phyloP scores from a whole-genome alignment of 805 yeast species.

The Jamesozyma jinghongensis region DNA sequence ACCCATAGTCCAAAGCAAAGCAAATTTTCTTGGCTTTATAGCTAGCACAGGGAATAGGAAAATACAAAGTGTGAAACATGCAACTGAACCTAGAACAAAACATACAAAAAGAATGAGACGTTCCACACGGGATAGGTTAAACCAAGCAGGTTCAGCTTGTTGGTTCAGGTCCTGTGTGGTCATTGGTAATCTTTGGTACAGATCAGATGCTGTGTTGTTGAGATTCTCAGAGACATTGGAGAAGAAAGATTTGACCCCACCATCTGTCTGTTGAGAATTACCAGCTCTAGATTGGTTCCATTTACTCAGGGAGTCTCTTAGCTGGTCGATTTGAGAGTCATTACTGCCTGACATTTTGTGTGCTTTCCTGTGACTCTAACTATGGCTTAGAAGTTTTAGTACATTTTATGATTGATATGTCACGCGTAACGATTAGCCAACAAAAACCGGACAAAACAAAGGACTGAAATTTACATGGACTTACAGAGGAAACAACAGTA shows the following conservation, averaged over 20 bases:
- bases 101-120: slow-evolving; percentile 67
- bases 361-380: background rate
- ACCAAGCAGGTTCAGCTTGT: slow-evolving; percentile 64
- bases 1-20: slow-evolving; percentile 84
- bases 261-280: slow-evolving; percentile 18
- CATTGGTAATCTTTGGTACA: slow-evolving; percentile 59
- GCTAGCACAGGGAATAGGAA: slow-evolving; percentile 84
- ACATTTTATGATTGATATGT: too few species aligned
- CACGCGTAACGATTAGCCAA: background rate
- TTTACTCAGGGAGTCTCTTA: slow-evolving; percentile 34
- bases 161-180: slow-evolving; percentile 42
- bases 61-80: slow-evolving; percentile 75
- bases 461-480: background rate
- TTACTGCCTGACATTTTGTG: slow-evolving; percentile 2
- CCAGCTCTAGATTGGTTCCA: slow-evolving; percentile 30
- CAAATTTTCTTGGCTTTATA: slow-evolving; percentile 84
- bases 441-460: background rate
- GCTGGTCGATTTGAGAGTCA: slow-evolving; percentile 9
- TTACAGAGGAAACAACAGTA: too few species aligned
- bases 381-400: background rate
- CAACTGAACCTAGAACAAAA: slow-evolving; percentile 66
- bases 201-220: slow-evolving; percentile 39
- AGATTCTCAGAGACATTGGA: slow-evolving; percentile 33
- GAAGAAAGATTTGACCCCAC: slow-evolving; percentile 31
- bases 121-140: slow-evolving; percentile 65